Evolutionary conservation across 2,329 filamentous ascomycete genomes (phyloP), one percentile per base, ranked within the genome.

Genomic region (Cadophora sp.): DNA sequence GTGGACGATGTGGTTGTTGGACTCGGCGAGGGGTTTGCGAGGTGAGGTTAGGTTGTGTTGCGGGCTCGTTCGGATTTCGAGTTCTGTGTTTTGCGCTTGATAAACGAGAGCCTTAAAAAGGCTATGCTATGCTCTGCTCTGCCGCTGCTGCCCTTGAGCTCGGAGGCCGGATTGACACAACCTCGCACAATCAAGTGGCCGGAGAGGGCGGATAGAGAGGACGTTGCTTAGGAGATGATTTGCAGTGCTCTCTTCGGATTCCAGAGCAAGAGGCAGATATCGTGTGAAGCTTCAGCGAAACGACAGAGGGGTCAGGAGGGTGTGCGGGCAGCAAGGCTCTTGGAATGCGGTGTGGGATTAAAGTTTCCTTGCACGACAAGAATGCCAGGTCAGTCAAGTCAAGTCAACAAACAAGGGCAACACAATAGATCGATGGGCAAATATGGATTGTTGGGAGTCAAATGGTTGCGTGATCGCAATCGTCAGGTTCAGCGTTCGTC

Each of bases 31-130:
- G 55, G n/a, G 16, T 12, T 29, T 16, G 27, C 34, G 55, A 58
- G 29, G 55, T 62, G 56, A 48, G 16, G 43, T 43, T 27, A 31
- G 50, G 31, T 64, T 60, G 58, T 46, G 68, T 67, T 65, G 68
- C 68, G 65, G 68, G 68, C 68, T 62, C 59, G 22, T 58, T 69
- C 68, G 68, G 68, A 70, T 68, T 70, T 70, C 63, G 65, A 65
- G 51, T 66, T 62, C 60, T 69, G 61, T 68, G 66, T 68, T 71
- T 67, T 65, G 66, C 60, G 66, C 67, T 66, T 31, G 66, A 69
- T 71, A 71, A 66, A 71, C 69, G 69, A 68, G 69, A 48, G 65
- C 66, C 61, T 59, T 62, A 65, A 61, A 64, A 71, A 68, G 63
- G 58, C 50, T 55, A 34, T 50, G 55, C 11, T 62, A 19, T 50